A percentile compares a stretch with the other conserved stretches of the same genome.
Evolutionary conservation across 148 eudicot species (phyloP).

Genomic region (Camellia sinensis): DNA sequence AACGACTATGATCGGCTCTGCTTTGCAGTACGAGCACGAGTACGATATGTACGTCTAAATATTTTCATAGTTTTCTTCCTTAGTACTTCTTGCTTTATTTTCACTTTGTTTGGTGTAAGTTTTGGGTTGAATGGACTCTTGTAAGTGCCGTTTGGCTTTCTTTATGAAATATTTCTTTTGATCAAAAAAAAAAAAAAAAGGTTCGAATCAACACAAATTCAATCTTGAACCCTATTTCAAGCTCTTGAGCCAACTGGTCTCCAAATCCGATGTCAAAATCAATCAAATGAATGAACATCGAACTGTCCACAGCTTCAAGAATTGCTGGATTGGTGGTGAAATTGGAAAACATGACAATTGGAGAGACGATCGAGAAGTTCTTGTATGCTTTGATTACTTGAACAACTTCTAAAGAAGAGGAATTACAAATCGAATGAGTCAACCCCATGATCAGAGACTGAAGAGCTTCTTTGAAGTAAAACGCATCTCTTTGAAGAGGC

Average conservation of each 20-base stretch:
- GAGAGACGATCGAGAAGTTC: conserved; percentile 67
- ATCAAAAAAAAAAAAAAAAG: too few species aligned
- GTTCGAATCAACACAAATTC: conserved; percentile 45
- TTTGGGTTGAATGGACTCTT: too few species aligned
- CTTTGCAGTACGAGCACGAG: too few species aligned
- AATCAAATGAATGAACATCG: conserved; percentile 60
- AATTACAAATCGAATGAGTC: conserved; percentile 26
- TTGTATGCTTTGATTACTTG: conserved; percentile 72
- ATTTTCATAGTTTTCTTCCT: too few species aligned
- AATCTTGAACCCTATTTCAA: conserved; percentile 61
- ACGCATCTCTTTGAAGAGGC: conserved; percentile 79
- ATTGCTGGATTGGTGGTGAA: conserved; percentile 86
- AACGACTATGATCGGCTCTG: too few species aligned
- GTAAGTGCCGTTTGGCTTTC: too few species aligned
- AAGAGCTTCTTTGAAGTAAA: conserved; percentile 85
- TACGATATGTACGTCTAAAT: too few species aligned
- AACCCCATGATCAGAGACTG: conserved; percentile 46
- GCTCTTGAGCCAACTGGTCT: conserved; percentile 72
- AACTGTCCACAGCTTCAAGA: conserved; percentile 70
- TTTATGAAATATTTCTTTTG: too few species aligned
- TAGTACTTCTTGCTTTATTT: too few species aligned
- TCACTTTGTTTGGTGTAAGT: too few species aligned
- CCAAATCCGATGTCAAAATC: conserved; percentile 91
- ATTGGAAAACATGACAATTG: conserved; percentile 73
- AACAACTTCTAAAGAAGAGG: conserved; percentile 51